These are phyloP conservation scores for Curvularia sp. DNA, from an alignment of 2,329 filamentous ascomycete species.

Conservation along the genomic window DNA sequence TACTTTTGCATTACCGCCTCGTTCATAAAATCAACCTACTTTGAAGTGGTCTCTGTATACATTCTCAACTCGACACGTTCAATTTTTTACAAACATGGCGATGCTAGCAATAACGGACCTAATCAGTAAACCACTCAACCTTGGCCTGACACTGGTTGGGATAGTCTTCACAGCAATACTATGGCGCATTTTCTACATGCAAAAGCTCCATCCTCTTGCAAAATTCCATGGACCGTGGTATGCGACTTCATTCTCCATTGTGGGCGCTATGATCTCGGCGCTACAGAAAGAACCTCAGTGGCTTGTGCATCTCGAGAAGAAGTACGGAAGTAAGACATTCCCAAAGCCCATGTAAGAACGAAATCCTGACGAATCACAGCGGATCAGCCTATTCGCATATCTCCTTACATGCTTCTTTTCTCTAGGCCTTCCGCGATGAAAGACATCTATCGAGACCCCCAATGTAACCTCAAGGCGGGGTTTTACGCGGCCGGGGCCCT, in stretches of 20 bases:
- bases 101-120: not conserved
- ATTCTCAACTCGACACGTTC: not conserved
- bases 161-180: slow-evolving; percentile 18
- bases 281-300: slow-evolving; percentile 39
- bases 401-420: slow-evolving; percentile 50
- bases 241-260: slow-evolving; percentile 45
- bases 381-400: slow-evolving; percentile 49
- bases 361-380: slow-evolving; percentile 21
- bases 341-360: not conserved
- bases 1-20: not conserved
- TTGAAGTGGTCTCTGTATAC: not conserved
- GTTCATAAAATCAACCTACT: not conserved
- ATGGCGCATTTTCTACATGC: slow-evolving; percentile 44
- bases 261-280: slow-evolving; percentile 37
- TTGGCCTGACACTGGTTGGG: slow-evolving; percentile 9
- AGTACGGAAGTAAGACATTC: slow-evolving; percentile 39
- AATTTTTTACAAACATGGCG: not conserved
- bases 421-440: slow-evolving; percentile 46
- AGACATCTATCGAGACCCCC: slow-evolving; percentile 52
- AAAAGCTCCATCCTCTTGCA: slow-evolving; percentile 53
- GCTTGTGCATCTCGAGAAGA: slow-evolving; percentile 36
- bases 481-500: slow-evolving; percentile 49
- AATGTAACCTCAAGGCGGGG: slow-evolving; percentile 46
- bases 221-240: slow-evolving; percentile 55
- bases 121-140: slow-evolving; percentile 5